Percentiles rank a stretch among this genome's conserved stretches.
Evolutionary conservation across 2,329 filamentous ascomycete species (phyloP).

Genomic region (Fusarium kyushuense): DNA sequence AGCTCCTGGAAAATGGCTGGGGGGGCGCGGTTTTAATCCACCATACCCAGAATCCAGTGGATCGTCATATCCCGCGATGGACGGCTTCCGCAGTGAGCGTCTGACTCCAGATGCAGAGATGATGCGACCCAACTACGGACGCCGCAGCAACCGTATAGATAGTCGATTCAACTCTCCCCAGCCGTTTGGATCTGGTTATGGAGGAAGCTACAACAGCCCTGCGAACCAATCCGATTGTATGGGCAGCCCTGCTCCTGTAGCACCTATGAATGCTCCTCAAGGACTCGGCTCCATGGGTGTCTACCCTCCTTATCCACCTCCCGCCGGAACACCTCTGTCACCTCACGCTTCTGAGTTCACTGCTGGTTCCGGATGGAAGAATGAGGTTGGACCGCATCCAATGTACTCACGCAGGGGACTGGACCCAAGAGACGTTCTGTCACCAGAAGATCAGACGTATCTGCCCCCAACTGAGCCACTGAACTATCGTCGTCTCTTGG

Average conservation of each 20-base stretch:
- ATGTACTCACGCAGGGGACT: slow-evolving; percentile 16
- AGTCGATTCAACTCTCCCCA: slow-evolving; percentile 56
- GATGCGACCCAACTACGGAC: slow-evolving; percentile 56
- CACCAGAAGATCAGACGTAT: slow-evolving; percentile 77
- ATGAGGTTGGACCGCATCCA: slow-evolving; percentile 58
- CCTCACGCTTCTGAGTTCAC: slow-evolving; percentile 82
- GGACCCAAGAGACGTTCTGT: slow-evolving; percentile 55
- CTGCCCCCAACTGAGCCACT: slow-evolving; percentile 89
- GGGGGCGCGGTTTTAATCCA: slow-evolving; percentile 55
- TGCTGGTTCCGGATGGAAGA: slow-evolving; percentile 66
- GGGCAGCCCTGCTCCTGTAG: slow-evolving; percentile 51
- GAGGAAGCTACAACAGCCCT: slow-evolving; percentile 52
- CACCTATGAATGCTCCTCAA: slow-evolving; percentile 52
- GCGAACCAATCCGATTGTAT: slow-evolving; percentile 54
- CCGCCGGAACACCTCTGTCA: slow-evolving; percentile 74
- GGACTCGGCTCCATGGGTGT: slow-evolving; percentile 56
- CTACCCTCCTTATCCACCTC: slow-evolving; percentile 62
- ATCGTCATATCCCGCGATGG: slow-evolving; percentile 51
- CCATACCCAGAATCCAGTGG: slow-evolving; percentile 57
- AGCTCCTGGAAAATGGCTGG: slow-evolving; percentile 59
- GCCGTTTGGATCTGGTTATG: slow-evolving; percentile 52
- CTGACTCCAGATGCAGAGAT: slow-evolving; percentile 63
- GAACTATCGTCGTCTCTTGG: slow-evolving; percentile 94
- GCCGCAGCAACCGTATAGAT: slow-evolving; percentile 63
- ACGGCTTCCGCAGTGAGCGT: slow-evolving; percentile 61